Percentiles rank a stretch among this genome's conserved stretches.
phyloP scores from a whole-genome alignment of 208 protist genomes.

The Leishmania turanica region DNA sequence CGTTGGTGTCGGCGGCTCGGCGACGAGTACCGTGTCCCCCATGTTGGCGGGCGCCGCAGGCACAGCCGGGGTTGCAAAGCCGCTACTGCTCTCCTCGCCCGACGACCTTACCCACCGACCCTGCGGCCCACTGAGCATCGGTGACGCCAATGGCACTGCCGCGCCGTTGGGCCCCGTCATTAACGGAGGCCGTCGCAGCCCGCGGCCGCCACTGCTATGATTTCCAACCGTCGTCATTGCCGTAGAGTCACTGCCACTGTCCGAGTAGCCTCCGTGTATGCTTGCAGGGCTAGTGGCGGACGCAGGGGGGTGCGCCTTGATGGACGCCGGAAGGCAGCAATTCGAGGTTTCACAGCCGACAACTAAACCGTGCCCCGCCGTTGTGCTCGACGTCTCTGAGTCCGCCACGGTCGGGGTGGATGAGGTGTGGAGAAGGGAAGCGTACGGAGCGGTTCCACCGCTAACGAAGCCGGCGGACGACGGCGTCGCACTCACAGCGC shows the following conservation, averaged over 20 bases:
- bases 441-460: slow-evolving; percentile 3
- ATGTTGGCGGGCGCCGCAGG: slow-evolving; percentile 32
- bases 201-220: not conserved
- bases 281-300: not conserved
- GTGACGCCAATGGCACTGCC: not conserved
- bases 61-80: not conserved
- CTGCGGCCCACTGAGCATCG: not conserved
- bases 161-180: not conserved
- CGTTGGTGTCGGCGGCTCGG: slow-evolving; percentile 33
- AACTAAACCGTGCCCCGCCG: slow-evolving; percentile 14
- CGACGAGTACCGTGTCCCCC: slow-evolving; percentile 17
- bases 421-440: slow-evolving; percentile 8
- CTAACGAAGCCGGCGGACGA: not conserved
- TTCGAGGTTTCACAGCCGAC: slow-evolving; percentile 17
- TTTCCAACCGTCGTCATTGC: not conserved
- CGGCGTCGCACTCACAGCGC: slow-evolving; percentile 16
- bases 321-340: not conserved
- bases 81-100: slow-evolving; percentile 2
- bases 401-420: not conserved
- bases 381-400: slow-evolving; percentile 7
- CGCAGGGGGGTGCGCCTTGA: not conserved
- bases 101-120: slow-evolving; percentile 5
- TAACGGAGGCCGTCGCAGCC: not conserved
- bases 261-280: not conserved
- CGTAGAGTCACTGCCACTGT: not conserved